A percentile compares a stretch with the other conserved stretches of the same genome.
Conservation (phyloP, 345 rosid genomes). For the Murraya koenigii region DNA sequence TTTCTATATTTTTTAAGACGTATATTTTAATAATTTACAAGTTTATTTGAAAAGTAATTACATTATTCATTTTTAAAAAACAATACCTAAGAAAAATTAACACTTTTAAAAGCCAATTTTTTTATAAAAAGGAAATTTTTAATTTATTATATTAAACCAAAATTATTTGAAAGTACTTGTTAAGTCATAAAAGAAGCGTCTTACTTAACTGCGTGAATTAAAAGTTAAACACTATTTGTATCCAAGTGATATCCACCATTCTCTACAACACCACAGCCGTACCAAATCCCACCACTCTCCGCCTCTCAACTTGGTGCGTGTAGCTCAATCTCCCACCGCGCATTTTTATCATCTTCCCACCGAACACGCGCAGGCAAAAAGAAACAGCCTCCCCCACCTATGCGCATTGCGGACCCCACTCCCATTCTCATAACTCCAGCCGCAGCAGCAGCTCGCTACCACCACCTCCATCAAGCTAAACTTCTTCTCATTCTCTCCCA, state of each 20-base stretch:
- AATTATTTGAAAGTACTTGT: too few species aligned
- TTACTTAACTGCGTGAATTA: too few species aligned
- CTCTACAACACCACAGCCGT: not conserved
- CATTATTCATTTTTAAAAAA: too few species aligned
- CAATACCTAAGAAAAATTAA: too few species aligned
- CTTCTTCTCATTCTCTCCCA: not conserved
- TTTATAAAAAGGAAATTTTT: too few species aligned
- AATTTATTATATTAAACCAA: too few species aligned
- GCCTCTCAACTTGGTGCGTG: not conserved
- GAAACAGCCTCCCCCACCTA: not conserved
- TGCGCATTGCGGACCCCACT: constrained; percentile 31
- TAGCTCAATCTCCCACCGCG: not conserved
- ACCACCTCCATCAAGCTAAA: not conserved
- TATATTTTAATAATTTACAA: too few species aligned
- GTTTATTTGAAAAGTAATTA: too few species aligned
- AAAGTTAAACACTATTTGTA: not conserved
- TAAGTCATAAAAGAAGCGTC: too few species aligned
- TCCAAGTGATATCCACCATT: not conserved
- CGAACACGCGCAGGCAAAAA: too few species aligned
- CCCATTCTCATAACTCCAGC: constrained; percentile 1
- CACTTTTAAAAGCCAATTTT: too few species aligned
- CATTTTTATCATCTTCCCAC: not conserved
- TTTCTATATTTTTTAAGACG: too few species aligned
- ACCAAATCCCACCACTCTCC: not conserved
- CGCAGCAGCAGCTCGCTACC: not conserved